These are phyloP conservation scores for Colletotrichum sp. DNA, from an alignment of 2,329 filamentous ascomycete species.

Conservation along the genomic window DNA sequence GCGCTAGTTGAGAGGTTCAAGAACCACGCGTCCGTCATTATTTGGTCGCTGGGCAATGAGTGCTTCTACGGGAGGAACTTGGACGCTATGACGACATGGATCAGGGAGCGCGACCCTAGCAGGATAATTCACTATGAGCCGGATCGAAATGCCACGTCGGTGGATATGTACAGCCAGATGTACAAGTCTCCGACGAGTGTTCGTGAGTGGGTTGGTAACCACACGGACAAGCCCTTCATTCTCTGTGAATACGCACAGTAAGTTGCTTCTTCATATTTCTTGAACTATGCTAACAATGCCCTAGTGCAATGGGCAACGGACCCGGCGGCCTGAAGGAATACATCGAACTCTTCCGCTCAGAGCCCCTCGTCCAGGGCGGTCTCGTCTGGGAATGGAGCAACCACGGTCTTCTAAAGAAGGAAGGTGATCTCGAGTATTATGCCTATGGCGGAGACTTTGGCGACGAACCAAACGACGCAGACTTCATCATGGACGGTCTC, in stretches of 20 bases:
- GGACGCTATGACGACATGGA: constrained; percentile 68
- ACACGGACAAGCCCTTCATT: constrained; percentile 59
- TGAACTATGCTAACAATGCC: not conserved
- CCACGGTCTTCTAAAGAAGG: constrained; percentile 51
- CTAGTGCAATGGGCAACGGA: constrained; percentile 71
- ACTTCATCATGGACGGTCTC: constrained; percentile 64
- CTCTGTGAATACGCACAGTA: constrained; percentile 57
- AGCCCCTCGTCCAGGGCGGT: constrained; percentile 59
- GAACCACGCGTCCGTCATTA: constrained; percentile 68
- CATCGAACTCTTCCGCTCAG: constrained; percentile 66
- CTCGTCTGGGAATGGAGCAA: constrained; percentile 71
- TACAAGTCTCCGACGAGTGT: constrained; percentile 58
- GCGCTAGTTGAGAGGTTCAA: constrained; percentile 66
- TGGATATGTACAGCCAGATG: constrained; percentile 71
- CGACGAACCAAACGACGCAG: constrained; percentile 62
- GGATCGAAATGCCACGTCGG: constrained; percentile 60
- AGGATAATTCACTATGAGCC: constrained; percentile 71
- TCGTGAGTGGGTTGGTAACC: constrained; percentile 39
- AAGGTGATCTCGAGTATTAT: constrained; percentile 50
- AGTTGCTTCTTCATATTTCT: accelerated
- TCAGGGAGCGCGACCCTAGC: constrained; percentile 59
- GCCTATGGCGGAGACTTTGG: constrained; percentile 68
- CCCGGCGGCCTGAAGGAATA: constrained; percentile 73
- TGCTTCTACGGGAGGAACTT: constrained; percentile 73
- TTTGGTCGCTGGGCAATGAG: constrained; percentile 77